A percentile compares a stretch with the other conserved stretches of the same genome.
Conservation (phyloP, 23 red algal species). For the Gracilaria gracilis region DNA sequence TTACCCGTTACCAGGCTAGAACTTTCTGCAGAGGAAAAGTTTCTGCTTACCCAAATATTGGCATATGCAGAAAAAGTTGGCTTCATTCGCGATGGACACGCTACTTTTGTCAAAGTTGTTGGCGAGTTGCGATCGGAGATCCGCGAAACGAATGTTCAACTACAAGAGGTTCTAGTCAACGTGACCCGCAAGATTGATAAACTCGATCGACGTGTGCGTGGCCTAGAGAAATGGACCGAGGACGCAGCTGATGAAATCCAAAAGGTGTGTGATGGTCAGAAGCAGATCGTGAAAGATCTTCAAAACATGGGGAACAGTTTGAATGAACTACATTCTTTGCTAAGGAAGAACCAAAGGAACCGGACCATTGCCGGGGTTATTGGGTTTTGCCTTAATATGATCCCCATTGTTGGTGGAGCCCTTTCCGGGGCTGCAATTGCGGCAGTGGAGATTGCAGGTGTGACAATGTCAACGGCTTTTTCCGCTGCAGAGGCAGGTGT, state of each 20-base stretch:
- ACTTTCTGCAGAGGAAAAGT: background rate
- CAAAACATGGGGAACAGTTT: background rate
- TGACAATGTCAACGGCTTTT: background rate
- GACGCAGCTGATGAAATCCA: background rate
- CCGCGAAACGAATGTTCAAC: background rate
- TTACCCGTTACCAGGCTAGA: constrained; percentile 25
- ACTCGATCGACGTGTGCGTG: background rate
- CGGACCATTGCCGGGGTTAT: background rate
- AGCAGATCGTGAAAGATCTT: background rate
- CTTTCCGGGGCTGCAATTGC: background rate
- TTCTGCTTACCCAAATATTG: background rate
- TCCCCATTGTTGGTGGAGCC: background rate
- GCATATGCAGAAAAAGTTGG: background rate
- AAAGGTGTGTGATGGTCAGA: background rate
- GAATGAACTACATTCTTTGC: background rate
- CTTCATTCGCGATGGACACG: constrained; percentile 24
- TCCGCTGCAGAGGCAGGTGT: background rate
- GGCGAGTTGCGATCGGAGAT: background rate
- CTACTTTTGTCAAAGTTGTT: constrained; percentile 16
- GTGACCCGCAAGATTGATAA: background rate
- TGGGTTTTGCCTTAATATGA: background rate
- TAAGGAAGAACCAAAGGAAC: background rate
- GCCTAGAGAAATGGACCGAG: background rate
- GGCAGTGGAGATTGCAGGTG: background rate
- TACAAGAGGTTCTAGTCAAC: background rate